Base-by-base conservation (phyloP, 177 flowering plant species). In the Telopea speciosissima region DNA sequence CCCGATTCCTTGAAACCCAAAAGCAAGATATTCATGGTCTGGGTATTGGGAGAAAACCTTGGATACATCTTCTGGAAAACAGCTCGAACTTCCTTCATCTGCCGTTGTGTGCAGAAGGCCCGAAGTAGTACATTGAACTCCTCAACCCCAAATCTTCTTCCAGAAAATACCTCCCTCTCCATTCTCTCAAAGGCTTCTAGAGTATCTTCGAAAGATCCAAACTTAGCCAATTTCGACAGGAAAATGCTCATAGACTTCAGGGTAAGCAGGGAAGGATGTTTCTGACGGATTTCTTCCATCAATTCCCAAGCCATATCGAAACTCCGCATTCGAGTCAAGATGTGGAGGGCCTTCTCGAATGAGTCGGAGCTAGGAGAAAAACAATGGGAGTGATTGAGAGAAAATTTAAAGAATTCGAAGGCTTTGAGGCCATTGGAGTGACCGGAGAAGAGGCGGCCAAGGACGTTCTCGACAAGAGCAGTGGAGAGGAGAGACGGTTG, bases 341-440 rank as follows among this genome's bases (percentile, higher is more conserved):
- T 88, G 77, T 87, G 99, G 17, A 95, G 89, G 0, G 93, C 87
- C 73, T 86, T 95, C 59, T 95, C 94, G 66, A 92, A 84, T n/a
- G 94, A 81, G 70, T 82, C 89, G 6, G 88, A 49, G 66, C 78
- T 83, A 12, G 88, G 90, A 49, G 21, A 3, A 54, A 65, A 67
- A 66, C 28, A 68, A 8, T 73, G 69, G 22, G 85, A 74, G 28
- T 76, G 77, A 0, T 44, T 52, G 62, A 88, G 81, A 21, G 81
- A 79, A 65, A 80, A 89, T 14, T 73, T 83, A 80, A 95, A 95
- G 78, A 95, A 86, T 62, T 92, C 96, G 11, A 80, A 75, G 42
- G 98, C 97, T 80, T 92, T 94, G 24, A 94, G 85, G 65, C 95
- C 95, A 78, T 95, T 88, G 49, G 89, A 79, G 65, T 95, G 97